Percentiles rank a stretch among this genome's conserved stretches.
Evolutionary conservation across 495 filamentous ascomycete genomes (phyloP).

Genomic region (Penicillium odoratum): DNA sequence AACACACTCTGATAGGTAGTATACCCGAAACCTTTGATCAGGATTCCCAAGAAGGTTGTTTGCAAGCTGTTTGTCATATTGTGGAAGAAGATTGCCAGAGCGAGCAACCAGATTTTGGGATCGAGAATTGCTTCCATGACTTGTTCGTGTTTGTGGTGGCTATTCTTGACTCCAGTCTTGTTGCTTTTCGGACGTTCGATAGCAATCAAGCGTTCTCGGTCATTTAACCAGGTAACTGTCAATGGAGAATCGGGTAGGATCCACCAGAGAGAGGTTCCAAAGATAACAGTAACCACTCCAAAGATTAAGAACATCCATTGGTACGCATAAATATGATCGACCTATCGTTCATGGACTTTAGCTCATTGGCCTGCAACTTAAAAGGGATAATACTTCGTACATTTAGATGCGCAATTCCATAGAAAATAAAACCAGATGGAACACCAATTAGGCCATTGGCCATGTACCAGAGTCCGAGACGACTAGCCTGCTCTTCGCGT

Average conservation of each 20-base stretch:
- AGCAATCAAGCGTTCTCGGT: conserved; percentile 47
- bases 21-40: conserved; percentile 31
- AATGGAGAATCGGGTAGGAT: conserved; percentile 52
- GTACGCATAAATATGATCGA: not conserved
- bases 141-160: conserved; percentile 53
- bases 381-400: not conserved
- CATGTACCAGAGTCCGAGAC: conserved; percentile 57
- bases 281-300: conserved; percentile 52
- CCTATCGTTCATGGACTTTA: too few species aligned
- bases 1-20: conserved; percentile 56
- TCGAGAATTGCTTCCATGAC: conserved; percentile 34
- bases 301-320: conserved; percentile 55
- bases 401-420: conserved; percentile 1
- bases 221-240: conserved; percentile 42
- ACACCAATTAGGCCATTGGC: conserved; percentile 43
- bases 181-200: conserved; percentile 56
- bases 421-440: conserved; percentile 3
- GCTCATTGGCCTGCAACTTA: too few species aligned
- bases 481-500: conserved; percentile 50
- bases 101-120: conserved; percentile 30
- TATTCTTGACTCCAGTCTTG: conserved; percentile 55
- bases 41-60: conserved; percentile 57
- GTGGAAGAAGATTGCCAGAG: conserved; percentile 16
- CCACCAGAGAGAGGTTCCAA: conserved; percentile 30
- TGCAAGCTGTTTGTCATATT: conserved; percentile 63